Evolutionary conservation across 257 asterid species (phyloP).

Genomic region (Fraxinus pennsylvanica): DNA sequence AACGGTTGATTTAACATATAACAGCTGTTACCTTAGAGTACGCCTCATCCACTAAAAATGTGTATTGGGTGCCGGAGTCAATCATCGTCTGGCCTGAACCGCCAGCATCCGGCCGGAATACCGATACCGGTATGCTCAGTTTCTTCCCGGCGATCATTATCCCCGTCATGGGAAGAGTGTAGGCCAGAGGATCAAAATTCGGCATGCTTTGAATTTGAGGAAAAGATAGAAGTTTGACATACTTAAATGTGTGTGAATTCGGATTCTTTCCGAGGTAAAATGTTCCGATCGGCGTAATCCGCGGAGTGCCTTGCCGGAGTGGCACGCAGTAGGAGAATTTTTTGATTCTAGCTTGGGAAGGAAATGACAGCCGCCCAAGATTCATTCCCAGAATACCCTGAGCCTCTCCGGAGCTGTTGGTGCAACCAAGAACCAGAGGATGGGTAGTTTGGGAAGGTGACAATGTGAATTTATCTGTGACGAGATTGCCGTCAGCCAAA

Average conservation of each 20-base stretch:
- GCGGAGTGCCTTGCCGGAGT: slow-evolving; percentile 24
- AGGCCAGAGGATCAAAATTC: slow-evolving; percentile 76
- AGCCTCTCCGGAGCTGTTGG: slow-evolving; percentile 52
- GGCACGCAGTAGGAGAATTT: slow-evolving; percentile 89
- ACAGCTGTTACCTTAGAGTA: slow-evolving; percentile 34
- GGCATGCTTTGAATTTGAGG: slow-evolving; percentile 60
- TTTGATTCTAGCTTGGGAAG: slow-evolving; percentile 62
- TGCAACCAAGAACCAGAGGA: slow-evolving; percentile 77
- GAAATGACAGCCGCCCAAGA: slow-evolving; percentile 66
- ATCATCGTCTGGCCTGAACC: slow-evolving; percentile 90
- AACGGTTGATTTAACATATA: too few species aligned
- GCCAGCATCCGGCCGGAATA: slow-evolving; percentile 60
- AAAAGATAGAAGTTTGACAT: slow-evolving; percentile 51
- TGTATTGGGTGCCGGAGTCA: slow-evolving; percentile 86
- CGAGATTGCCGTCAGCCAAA: slow-evolving; percentile 84
- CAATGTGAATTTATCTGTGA: slow-evolving; percentile 58
- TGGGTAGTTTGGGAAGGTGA: slow-evolving; percentile 60
- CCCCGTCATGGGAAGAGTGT: slow-evolving; percentile 61
- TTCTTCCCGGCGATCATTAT: slow-evolving; percentile 58
- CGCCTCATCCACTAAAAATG: slow-evolving; percentile 66
- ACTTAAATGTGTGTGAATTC: slow-evolving; percentile 44
- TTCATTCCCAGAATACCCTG: slow-evolving; percentile 94
- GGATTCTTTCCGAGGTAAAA: slow-evolving; percentile 79
- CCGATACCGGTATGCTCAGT: slow-evolving; percentile 47
- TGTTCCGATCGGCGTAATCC: slow-evolving; percentile 47